Percentiles rank a stretch among this genome's conserved stretches.
Conservation (phyloP, 768 basidiomycete species). For the Tulasnella sp. region DNA sequence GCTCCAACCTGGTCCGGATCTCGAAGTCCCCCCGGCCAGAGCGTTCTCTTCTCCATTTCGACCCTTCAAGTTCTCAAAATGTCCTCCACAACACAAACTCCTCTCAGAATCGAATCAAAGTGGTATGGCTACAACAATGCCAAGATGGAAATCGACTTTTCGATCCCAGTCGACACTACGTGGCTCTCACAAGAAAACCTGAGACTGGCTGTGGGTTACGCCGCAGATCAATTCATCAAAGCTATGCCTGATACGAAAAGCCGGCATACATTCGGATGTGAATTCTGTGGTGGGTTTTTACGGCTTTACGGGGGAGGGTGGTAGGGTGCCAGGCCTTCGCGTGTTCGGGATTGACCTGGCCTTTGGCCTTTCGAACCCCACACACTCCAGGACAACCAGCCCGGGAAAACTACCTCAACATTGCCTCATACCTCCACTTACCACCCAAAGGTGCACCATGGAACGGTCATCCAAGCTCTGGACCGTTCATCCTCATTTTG, state of each 20-base stretch:
- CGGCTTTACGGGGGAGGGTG: background rate
- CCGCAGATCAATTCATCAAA: background rate
- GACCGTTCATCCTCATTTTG: background rate
- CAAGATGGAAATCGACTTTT: background rate
- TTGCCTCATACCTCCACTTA: background rate
- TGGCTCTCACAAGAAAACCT: background rate
- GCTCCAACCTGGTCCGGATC: background rate
- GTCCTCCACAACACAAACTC: background rate
- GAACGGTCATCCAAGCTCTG: background rate
- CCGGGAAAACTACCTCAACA: background rate
- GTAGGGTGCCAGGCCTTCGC: background rate
- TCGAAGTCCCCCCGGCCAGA: background rate
- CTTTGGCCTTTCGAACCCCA: background rate
- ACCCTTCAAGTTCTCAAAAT: background rate
- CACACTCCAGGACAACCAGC: background rate
- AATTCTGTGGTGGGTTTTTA: background rate
- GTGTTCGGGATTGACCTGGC: background rate
- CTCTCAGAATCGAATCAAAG: background rate
- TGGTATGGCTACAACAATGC: background rate
- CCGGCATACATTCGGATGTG: background rate
- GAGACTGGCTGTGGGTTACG: background rate
- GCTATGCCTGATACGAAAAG: background rate
- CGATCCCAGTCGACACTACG: background rate
- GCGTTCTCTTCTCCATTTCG: background rate
- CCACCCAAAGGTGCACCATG: background rate